Evolutionary conservation across 2,329 filamentous ascomycete genomes (phyloP).

Genomic region (Diaporthe amygdali): DNA sequence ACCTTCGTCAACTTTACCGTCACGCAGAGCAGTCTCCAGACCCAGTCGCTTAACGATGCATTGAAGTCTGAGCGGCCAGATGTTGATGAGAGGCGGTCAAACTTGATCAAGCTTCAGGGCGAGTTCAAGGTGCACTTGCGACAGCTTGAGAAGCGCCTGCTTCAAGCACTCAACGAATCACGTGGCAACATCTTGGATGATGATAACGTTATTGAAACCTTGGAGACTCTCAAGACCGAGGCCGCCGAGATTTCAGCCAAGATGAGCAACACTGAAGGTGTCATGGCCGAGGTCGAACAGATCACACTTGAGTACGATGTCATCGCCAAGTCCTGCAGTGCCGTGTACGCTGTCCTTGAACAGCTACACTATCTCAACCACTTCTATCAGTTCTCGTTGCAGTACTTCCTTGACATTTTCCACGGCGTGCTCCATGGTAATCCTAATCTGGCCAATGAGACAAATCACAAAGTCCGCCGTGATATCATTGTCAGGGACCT

Average conservation of each 20-base stretch:
- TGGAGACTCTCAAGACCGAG: constrained; percentile 97
- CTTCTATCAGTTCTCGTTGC: constrained; percentile 98
- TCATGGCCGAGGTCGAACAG: constrained; percentile 96
- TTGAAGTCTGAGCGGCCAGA: constrained; percentile 97
- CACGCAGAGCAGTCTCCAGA: constrained; percentile 97
- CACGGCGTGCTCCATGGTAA: constrained; percentile 86
- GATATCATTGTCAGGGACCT: constrained; percentile 91
- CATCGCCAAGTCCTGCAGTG: constrained; percentile 93
- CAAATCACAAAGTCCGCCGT: constrained; percentile 78
- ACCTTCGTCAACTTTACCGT: constrained; percentile 99
- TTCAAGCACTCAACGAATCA: constrained; percentile 96
- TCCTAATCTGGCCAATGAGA: constrained; percentile 71
- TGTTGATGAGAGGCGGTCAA: constrained; percentile 93
- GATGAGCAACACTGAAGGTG: constrained; percentile 95
- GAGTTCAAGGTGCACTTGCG: constrained; percentile 99
- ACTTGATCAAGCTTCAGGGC: constrained; percentile 97
- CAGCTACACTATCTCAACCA: constrained; percentile 98
- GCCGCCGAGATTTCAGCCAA: constrained; percentile 95
- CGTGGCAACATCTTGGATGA: constrained; percentile 98
- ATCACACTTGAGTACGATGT: constrained; percentile 95
- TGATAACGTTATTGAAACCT: constrained; percentile 95
- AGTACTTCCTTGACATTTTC: constrained; percentile 98
- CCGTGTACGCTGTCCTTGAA: constrained; percentile 95
- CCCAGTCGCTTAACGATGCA: constrained; percentile 95
- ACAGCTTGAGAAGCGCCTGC: constrained; percentile 89